Evolutionary conservation across 768 basidiomycete species (phyloP).

Genomic region (Lactarius vividus): DNA sequence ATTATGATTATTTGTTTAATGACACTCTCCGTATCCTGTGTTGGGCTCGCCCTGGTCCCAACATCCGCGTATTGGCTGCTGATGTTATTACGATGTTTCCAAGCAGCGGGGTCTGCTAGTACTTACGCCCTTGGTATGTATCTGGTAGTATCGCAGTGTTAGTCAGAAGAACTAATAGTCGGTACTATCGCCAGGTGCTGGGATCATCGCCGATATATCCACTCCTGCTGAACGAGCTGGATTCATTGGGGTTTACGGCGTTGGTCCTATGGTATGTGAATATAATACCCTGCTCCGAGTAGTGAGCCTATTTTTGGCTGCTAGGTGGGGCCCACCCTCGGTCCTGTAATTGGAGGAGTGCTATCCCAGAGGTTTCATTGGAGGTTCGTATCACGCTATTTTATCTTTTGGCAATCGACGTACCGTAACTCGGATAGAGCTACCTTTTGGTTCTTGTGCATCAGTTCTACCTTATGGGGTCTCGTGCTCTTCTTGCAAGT

Average conservation of each 20-base stretch:
- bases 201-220: constrained; percentile 77
- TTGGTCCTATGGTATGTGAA: constrained; percentile 60
- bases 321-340: constrained; percentile 38
- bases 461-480: constrained; percentile 35
- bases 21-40: constrained; percentile 62
- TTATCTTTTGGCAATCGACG: background rate
- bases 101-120: constrained; percentile 77
- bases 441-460: constrained; percentile 45
- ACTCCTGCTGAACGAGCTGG: constrained; percentile 69
- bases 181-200: constrained; percentile 47
- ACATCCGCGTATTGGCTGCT: constrained; percentile 72
- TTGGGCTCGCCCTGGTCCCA: constrained; percentile 56
- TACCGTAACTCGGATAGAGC: constrained; percentile 31
- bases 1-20: constrained; percentile 62
- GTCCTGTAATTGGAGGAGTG: constrained; percentile 51
- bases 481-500: constrained; percentile 39
- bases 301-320: background rate
- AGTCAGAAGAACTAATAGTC: background rate
- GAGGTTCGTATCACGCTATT: constrained; percentile 29
- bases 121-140: constrained; percentile 66
- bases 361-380: constrained; percentile 33
- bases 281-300: background rate
- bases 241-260: constrained; percentile 63
- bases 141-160: background rate
- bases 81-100: constrained; percentile 74